phyloP scores from a whole-genome alignment of 202 grass and related monocot genomes.

The Saccharum hybrid region DNA sequence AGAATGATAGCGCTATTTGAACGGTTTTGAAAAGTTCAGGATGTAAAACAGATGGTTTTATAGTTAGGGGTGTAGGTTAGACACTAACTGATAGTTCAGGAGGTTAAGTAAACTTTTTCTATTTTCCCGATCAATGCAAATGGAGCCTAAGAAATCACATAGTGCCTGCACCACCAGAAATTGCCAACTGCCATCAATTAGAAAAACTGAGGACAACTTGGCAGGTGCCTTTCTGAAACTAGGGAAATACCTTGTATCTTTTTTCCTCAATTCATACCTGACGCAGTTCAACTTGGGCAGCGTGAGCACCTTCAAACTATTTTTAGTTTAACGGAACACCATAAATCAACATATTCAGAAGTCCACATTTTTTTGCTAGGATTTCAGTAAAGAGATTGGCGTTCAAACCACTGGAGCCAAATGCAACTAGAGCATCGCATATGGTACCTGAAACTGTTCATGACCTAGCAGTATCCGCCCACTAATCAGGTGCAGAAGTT shows the following conservation, averaged over 20 bases:
- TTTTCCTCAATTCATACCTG: background rate
- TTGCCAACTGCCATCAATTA: background rate
- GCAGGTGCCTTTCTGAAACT: background rate
- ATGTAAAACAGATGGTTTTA: too few relatives aligned
- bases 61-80: too few relatives aligned
- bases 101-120: too few relatives aligned
- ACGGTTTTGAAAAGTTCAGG: too few relatives aligned
- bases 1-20: too few relatives aligned
- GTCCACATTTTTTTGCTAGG: background rate
- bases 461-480: background rate
- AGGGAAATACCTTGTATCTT: background rate
- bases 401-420: background rate
- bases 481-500: background rate
- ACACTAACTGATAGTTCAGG: too few relatives aligned
- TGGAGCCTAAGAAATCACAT: background rate
- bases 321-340: background rate
- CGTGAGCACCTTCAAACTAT: background rate
- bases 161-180: background rate
- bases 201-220: background rate
- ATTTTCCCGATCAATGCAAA: background rate
- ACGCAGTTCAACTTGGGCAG: background rate
- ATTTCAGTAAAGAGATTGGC: background rate
- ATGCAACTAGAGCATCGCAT: background rate
- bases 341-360: background rate
- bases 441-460: background rate